A percentile compares a stretch with the other conserved stretches of the same genome.
Conservation (phyloP, 1,284 basidiomycete genomes). For the Tilletia setariae region DNA sequence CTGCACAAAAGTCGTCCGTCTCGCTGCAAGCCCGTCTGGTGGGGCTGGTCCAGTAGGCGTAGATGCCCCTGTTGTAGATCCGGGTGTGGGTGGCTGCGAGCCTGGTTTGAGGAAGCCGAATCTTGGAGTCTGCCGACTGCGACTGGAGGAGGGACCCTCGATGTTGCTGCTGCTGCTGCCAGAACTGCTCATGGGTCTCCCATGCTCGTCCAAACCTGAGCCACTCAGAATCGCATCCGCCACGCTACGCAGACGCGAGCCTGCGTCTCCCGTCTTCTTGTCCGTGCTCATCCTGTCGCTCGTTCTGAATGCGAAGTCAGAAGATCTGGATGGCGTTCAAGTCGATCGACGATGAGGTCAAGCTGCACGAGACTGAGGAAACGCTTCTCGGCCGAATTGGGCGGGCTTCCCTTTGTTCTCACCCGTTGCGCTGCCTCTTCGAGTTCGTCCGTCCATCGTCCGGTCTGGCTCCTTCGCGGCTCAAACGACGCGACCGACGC, state of each 20-base stretch:
- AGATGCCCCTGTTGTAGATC: background rate
- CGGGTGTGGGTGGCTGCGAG: conserved; percentile 6
- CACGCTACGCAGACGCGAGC: background rate
- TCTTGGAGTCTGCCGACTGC: background rate
- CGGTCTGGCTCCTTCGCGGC: no score
- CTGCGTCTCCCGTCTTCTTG: no score
- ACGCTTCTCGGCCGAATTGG: no score
- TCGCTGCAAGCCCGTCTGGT: background rate
- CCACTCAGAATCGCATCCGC: conserved; percentile 3
- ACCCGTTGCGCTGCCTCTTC: no score
- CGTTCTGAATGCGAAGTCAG: no score
- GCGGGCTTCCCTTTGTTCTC: no score
- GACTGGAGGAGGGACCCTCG: background rate
- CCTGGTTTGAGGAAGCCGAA: background rate
- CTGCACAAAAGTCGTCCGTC: background rate
- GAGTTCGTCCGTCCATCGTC: no score
- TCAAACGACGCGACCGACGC: no score
- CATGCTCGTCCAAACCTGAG: background rate
- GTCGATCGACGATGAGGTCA: no score
- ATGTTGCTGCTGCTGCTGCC: background rate
- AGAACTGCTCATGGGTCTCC: background rate
- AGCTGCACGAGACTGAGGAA: no score
- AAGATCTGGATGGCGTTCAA: no score
- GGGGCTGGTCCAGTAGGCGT: background rate
- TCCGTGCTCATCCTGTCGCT: no score